Evolutionary conservation across 768 basidiomycete genomes (phyloP), one percentile per base, ranked within the genome.

Genomic region (Lactarius quietus): DNA sequence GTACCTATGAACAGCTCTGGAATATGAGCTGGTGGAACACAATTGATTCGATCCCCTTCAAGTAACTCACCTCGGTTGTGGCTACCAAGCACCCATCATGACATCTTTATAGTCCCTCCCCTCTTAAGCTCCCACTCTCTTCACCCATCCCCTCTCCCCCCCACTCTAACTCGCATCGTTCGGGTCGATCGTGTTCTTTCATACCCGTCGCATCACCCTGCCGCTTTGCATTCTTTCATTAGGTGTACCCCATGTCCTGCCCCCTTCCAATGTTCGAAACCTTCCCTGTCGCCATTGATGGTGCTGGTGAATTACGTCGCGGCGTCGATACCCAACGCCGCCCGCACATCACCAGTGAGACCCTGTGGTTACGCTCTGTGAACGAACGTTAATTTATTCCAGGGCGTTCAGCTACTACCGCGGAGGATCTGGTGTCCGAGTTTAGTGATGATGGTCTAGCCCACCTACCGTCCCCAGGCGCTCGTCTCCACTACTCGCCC

Each of bases 61-160:
- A 66, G 65, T 62, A 66, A 66, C 67, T 58, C 59, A 66, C 59
- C 67, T 66, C 67, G 67, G 67, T 61, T 60, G 67, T 68, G 67
- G 67, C 67, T 66, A 57, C 64, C 59, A 68, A 59, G 53, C 48
- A 65, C 59, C 59, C 58, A 59, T 57, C 64, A 54, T 68, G 56
- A 57, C 64, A 65, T 66, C 63, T 66, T 68, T 68, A 68, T 68
- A 68, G 67, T 58, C 59, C 39, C 51, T 56, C 64, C 48, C 55
- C 52, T 58, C 35, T 45, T 23, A 52, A 45, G 33, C 45, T 41
- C 60, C 43, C 53, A 29, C 45, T 41, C 36, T 41, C 55, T 57
- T 60, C 48, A 35, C 23, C 64, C 59, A 56, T 23, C 67, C 48
- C 64, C 56, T 33, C 58, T 33, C 58, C 45, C 35, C 26, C 26